A percentile compares a stretch with the other conserved stretches of the same genome.
These are phyloP conservation scores for Gossypium arboreum DNA, from an alignment of 345 rosid genomes.

Conservation along the genomic window DNA sequence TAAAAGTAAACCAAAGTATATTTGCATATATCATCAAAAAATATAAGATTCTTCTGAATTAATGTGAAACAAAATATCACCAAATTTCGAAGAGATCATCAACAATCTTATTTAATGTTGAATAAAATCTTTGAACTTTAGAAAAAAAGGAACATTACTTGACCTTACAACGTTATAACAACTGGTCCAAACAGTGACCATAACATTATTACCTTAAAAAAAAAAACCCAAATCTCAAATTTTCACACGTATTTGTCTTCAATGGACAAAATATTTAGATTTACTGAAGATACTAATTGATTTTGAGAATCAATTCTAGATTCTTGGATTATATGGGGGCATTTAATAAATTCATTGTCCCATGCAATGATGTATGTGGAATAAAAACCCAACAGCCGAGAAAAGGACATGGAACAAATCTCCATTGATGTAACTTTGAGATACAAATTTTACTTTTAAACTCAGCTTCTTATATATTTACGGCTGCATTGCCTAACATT, in stretches of 20 bases:
- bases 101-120: background rate
- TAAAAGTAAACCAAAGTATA: background rate
- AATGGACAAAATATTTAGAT: background rate
- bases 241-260: background rate
- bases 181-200: background rate
- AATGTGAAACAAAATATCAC: background rate
- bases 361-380: background rate
- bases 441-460: background rate
- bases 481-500: background rate
- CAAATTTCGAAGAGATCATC: background rate
- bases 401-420: background rate
- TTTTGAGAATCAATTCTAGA: background rate
- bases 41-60: background rate
- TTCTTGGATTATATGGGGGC: background rate
- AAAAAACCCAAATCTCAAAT: background rate
- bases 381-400: background rate
- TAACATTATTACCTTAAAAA: background rate
- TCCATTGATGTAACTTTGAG: background rate
- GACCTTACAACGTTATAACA: background rate
- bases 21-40: background rate
- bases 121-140: conserved; percentile 1
- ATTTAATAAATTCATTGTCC: background rate
- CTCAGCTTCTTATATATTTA: background rate
- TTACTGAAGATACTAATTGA: background rate
- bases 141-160: too few relatives aligned